Evolutionary conservation across 2,329 filamentous ascomycete genomes (phyloP), one percentile per base, ranked within the genome.

Genomic region (Fusarium sororula): DNA sequence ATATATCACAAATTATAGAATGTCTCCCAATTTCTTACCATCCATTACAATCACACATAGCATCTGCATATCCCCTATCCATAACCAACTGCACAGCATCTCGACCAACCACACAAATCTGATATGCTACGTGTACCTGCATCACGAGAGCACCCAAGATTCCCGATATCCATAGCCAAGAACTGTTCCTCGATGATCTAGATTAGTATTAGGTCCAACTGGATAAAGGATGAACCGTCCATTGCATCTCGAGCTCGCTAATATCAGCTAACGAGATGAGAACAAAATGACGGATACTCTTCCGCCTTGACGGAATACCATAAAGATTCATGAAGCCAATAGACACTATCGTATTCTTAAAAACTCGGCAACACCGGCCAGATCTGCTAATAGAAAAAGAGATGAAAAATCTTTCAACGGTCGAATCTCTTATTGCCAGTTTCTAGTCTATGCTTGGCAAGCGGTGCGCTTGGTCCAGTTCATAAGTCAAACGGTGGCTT

Each of bases 51-150:
- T 38, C 39, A 37, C 56, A 39, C 38, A 44, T 62, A 7, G 38
- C 44, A 51, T 44, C 56, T 58, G 41, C 58, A 42, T 51, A 26
- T 35, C 41, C 28, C 28, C 26, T 54, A 11, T 55, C 37, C 28
- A 42, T 55, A 20, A 11, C 20, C 30, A 35, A 30, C 24, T 24
- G 20, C 42, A 59, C 32, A 22, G 35, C 30, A 66, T 55, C 63
- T 42, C 28, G n/a, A 51, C 13, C 30, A 47, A 20, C 58, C n/a
- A 57, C 48, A 13, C 48, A 7, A 41, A 38, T 38, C 62, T 35
- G 44, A 51, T 38, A 20, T 30, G 14, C 18, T 55, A 42, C 20
- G 26, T 70, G 56, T 70, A 59, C 70, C 70, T 74, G 70, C 66
- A 62, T 69, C 67, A 50, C 35, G 26, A 58, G 39, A 62, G 42